These are phyloP conservation scores for Paralagenidium karlingii DNA, from an alignment of 352 stramenopile species.

Conservation along the genomic window DNA sequence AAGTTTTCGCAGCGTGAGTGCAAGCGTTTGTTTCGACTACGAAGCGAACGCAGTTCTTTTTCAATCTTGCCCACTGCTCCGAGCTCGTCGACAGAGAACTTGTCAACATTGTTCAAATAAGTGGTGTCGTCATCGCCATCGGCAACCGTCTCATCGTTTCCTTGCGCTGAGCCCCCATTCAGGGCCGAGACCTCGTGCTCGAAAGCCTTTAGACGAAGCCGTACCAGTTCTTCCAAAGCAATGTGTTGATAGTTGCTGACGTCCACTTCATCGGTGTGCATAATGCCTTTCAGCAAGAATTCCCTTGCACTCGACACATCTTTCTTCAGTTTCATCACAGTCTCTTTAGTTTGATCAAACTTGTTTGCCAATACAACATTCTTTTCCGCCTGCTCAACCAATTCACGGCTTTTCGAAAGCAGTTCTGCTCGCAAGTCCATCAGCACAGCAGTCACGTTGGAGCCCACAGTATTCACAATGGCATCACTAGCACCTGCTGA, in stretches of 20 bases:
- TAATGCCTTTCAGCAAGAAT: conserved; percentile 38
- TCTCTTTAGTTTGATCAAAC: conserved; percentile 24
- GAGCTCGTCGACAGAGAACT: conserved; percentile 48
- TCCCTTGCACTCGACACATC: conserved; percentile 37
- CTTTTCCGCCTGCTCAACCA: conserved; percentile 64
- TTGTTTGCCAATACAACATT: conserved; percentile 27
- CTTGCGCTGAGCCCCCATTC: not conserved
- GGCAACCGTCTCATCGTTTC: not conserved
- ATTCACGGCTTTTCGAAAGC: conserved; percentile 56
- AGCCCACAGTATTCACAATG: too few species aligned
- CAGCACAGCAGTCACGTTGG: too few species aligned
- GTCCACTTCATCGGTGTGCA: conserved; percentile 25
- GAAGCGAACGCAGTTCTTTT: conserved; percentile 47
- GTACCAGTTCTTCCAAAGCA: conserved; percentile 51
- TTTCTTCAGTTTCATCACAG: conserved; percentile 27
- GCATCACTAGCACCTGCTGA: too few species aligned
- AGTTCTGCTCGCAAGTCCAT: conserved; percentile 56
- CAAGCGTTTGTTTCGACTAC: conserved; percentile 62
- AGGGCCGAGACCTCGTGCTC: conserved; percentile 21
- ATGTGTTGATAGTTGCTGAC: conserved; percentile 57
- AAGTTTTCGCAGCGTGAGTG: conserved; percentile 30
- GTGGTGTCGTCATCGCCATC: not conserved
- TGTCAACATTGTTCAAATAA: conserved; percentile 39
- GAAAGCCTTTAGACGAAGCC: conserved; percentile 42
- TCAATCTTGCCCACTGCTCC: conserved; percentile 46